Base-by-base conservation (phyloP, 768 basidiomycete genomes). In the Amanita exitialis region DNA sequence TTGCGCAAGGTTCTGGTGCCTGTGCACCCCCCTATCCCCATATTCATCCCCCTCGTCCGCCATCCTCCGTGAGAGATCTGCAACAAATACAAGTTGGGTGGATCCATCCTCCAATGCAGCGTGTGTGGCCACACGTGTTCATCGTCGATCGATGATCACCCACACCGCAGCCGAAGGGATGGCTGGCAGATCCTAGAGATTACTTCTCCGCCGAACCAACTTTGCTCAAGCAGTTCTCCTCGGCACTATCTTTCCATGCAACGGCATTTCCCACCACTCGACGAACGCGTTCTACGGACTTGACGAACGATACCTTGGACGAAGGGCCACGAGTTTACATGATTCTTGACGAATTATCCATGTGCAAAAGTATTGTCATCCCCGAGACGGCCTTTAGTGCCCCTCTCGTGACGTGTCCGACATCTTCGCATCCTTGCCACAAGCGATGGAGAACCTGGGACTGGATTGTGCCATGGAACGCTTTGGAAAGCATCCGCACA, bases 111-210 rank as follows among this genome's bases (percentile, higher is more conserved):
- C 51, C 45, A 54, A 55, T 51, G 49, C 57, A 61, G 55, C 63
- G 58, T 62, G 59, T 58, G 34, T 59, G 58, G 60, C 61, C 62
- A 64, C 67, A 64, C 61, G 58, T 56, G 35, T 13, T 45, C 52
- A 67, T 73, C 64, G 72, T 71, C 64, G 72, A 75, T 75, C 68
- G 70, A 74, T 75, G 62, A 66, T 60, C 59, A 61, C 62, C 58
- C 55, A 59, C 25, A 44, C 43, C 43, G 43, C 54, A 58, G 58
- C 52, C 45, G 53, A 58, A 51, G 53, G 58, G 62, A 60, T 59
- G 58, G 58, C 60, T 39, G 41, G 55, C 32, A 21, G 65, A 67
- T 69, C 65, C 68, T 60, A 60, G 67, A 41, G 66, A 64, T 67
- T 63, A 57, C 37, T 28, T 37, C 42, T 36, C 43, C 23, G 8